Evolutionary conservation across 768 basidiomycete species (phyloP).

Genomic region (Coprinopsis sp.): DNA sequence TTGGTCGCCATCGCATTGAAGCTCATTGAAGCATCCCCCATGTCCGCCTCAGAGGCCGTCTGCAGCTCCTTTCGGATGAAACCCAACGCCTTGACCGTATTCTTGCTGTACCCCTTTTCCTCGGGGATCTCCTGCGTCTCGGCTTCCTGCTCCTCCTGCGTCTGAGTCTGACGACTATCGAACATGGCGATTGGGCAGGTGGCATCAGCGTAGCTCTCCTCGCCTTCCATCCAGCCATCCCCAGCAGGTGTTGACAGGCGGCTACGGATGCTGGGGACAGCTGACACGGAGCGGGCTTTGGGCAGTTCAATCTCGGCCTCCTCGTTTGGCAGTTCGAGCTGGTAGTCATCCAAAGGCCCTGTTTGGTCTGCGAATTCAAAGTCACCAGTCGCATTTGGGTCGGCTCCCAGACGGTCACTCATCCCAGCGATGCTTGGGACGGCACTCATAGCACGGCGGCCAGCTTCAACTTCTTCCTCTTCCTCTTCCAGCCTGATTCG

Average conservation of each 20-base stretch:
- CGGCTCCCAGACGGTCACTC: slow-evolving; percentile 24
- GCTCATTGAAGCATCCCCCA: slow-evolving; percentile 57
- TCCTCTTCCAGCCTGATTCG: slow-evolving; percentile 53
- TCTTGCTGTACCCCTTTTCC: slow-evolving; percentile 79
- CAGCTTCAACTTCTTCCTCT: slow-evolving; percentile 68
- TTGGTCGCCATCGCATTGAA: slow-evolving; percentile 79
- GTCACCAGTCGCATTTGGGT: slow-evolving; percentile 23
- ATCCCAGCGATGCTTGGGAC: slow-evolving; percentile 57
- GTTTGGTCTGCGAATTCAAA: slow-evolving; percentile 63
- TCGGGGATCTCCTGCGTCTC: slow-evolving; percentile 29
- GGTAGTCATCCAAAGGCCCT: slow-evolving; percentile 60
- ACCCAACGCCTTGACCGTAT: slow-evolving; percentile 79
- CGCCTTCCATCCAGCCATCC: slow-evolving; percentile 55
- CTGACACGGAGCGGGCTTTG: slow-evolving; percentile 43
- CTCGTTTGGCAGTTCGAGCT: slow-evolving; percentile 53
- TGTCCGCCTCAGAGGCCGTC: slow-evolving; percentile 41
- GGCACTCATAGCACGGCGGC: slow-evolving; percentile 60
- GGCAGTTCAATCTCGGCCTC: slow-evolving; percentile 30
- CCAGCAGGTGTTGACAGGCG: slow-evolving; percentile 64
- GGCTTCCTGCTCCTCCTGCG: slow-evolving; percentile 32
- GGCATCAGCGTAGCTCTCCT: slow-evolving; percentile 64
- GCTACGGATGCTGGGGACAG: slow-evolving; percentile 51
- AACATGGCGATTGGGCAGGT: slow-evolving; percentile 80
- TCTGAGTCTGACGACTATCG: slow-evolving; percentile 53
- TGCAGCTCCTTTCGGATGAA: slow-evolving; percentile 72